Base-by-base conservation (phyloP, 2,329 filamentous ascomycete genomes). In the Pyricularia sp. region DNA sequence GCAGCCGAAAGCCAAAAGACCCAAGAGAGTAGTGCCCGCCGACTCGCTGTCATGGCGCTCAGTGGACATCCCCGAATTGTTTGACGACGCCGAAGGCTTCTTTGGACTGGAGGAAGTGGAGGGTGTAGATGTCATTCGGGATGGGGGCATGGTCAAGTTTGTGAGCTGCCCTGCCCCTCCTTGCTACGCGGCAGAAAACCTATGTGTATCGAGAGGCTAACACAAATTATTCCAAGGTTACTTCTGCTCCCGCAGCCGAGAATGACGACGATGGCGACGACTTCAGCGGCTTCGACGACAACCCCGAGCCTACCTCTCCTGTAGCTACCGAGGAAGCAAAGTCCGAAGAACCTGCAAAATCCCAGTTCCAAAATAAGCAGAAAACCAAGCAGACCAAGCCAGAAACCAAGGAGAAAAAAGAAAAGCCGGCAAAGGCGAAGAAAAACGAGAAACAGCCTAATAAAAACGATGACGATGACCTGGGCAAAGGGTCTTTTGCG, bases 21-120 rank as follows among this genome's bases (percentile, higher is more conserved):
- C 73, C 68, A 79, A 76, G 70, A 74, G 74, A 57, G 71, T 77
- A 2, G 76, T 83, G 26, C 76, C 78, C 59, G 75, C 79, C 33
- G 75, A 80, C 67, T 75, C 80, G 1, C 75, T 88, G 59, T 74
- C 77, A 73, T 88, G 85, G 85, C 79, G 82, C 70, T 74, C 79
- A 53, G 79, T 82, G 12, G 79, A 85, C 24, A 85, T 94, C 3
- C 90, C 91, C 7, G 89, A 93, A 72, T 86, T 89, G 72, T 81
- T 63, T 70, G 87, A 93, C 60, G 91, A 97, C 76, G 90, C 90
- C n/a, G 92, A 96, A 68, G 94, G 94, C 0, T 97, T 99, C 74
- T 96, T 88, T 70, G 92, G 90, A 0, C 78, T 99, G 1, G 92
- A 99, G 71, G 93, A 97, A 71, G 88, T 97, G 61, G 90, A 96